Evolutionary conservation across 2,329 filamentous ascomycete genomes (phyloP).

Genomic region (Zymoseptoria tritici): DNA sequence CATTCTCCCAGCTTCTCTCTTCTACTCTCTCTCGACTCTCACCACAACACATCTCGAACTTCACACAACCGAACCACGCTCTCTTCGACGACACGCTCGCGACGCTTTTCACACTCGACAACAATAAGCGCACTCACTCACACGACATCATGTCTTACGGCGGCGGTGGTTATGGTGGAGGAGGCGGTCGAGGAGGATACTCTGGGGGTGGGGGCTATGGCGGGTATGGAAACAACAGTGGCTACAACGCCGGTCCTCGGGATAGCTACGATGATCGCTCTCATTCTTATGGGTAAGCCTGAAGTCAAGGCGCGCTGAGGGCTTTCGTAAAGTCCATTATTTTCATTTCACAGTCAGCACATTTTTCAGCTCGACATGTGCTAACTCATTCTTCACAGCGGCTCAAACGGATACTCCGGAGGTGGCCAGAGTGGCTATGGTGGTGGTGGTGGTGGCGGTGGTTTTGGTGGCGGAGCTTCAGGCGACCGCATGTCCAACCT

Average conservation of each 20-base stretch:
- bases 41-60: neutral
- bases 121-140: neutral
- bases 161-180: conserved; percentile 44
- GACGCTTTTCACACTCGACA: neutral
- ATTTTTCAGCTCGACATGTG: conserved; percentile 5
- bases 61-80: neutral
- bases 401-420: conserved; percentile 27
- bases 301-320: conserved; percentile 34
- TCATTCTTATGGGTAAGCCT: conserved; percentile 41
- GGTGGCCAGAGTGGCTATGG: conserved; percentile 17
- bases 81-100: neutral
- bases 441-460: conserved; percentile 27
- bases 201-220: conserved; percentile 17
- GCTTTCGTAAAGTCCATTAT: conserved; percentile 18
- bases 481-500: conserved; percentile 94
- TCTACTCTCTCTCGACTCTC: neutral
- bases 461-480: conserved; percentile 53
- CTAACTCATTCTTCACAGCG: conserved; percentile 16
- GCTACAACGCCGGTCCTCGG: conserved; percentile 39
- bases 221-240: conserved; percentile 44
- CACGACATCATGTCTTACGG: conserved; percentile 61
- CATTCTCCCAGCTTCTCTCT: neutral
- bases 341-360: neutral
- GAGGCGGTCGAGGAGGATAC: conserved; percentile 32
- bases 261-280: conserved; percentile 30